phyloP scores from a whole-genome alignment of 208 protist genomes.

The Trypanosoma avium region DNA sequence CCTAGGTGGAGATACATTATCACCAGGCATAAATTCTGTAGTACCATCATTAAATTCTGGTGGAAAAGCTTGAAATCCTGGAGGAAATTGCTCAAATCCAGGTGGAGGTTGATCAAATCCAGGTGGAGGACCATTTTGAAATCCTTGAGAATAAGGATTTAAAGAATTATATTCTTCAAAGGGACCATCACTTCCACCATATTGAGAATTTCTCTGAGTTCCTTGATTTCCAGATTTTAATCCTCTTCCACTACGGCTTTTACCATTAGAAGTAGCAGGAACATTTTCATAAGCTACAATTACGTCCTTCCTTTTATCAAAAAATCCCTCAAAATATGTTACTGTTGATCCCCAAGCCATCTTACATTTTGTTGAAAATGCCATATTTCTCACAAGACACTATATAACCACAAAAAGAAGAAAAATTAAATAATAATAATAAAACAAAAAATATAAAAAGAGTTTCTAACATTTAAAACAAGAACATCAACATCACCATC shows the following conservation, averaged over 20 bases:
- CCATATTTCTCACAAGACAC: slow-evolving; percentile 30
- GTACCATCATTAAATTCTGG: not conserved
- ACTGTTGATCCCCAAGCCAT: slow-evolving; percentile 68
- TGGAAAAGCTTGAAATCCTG: no score
- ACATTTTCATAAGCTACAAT: slow-evolving; percentile 52
- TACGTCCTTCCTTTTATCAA: slow-evolving; percentile 59
- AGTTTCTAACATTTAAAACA: no score
- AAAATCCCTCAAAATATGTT: slow-evolving; percentile 50
- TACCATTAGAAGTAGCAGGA: no score
- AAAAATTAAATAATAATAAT: not conserved
- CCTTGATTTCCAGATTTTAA: not conserved
- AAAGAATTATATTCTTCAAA: no score
- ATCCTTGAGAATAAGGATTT: no score
- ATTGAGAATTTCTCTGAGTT: not conserved
- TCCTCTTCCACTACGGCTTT: not conserved
- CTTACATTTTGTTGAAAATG: slow-evolving; percentile 56
- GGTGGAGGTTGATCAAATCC: no score
- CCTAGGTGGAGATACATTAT: not conserved
- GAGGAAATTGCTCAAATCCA: no score
- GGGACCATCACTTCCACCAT: no score
- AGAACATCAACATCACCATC: no score
- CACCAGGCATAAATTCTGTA: not conserved
- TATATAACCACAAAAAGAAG: not conserved
- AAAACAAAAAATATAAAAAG: not conserved
- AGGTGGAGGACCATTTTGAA: no score